Conservation (phyloP, 2,329 filamentous ascomycete species). For the Colletotrichum costaricense region DNA sequence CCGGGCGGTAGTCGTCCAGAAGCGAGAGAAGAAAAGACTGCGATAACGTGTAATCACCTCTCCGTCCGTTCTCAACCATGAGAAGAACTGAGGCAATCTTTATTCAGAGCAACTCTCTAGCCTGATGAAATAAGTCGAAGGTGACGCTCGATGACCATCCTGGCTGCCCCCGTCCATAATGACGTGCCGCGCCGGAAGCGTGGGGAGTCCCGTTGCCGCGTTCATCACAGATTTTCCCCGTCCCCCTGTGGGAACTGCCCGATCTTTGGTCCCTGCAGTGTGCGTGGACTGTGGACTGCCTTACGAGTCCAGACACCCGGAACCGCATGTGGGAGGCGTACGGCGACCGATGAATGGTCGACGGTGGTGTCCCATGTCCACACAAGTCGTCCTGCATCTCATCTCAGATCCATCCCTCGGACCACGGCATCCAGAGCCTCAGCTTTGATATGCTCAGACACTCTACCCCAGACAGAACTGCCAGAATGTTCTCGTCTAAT, state of each 20-base stretch:
- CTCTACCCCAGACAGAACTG: neutral
- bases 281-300: constrained; percentile 4
- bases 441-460: neutral
- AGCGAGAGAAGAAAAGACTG: neutral
- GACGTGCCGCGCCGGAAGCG: neutral
- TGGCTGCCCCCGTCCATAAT: neutral
- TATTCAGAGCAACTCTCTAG: neutral
- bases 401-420: neutral
- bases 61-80: too few relatives aligned
- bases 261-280: neutral
- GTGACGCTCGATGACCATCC: neutral
- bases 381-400: neutral
- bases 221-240: neutral
- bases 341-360: neutral
- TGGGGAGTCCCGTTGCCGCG: neutral
- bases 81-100: neutral
- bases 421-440: constrained; percentile 4
- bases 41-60: neutral
- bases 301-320: constrained; percentile 1
- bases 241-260: neutral
- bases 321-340: neutral
- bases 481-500: neutral
- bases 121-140: neutral
- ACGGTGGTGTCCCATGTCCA: neutral
- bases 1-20: neutral